Percentiles rank a stretch among this genome's conserved stretches.
Evolutionary conservation across 805 yeast species (phyloP).

Genomic region (Wickerhamiella spandovensis): DNA sequence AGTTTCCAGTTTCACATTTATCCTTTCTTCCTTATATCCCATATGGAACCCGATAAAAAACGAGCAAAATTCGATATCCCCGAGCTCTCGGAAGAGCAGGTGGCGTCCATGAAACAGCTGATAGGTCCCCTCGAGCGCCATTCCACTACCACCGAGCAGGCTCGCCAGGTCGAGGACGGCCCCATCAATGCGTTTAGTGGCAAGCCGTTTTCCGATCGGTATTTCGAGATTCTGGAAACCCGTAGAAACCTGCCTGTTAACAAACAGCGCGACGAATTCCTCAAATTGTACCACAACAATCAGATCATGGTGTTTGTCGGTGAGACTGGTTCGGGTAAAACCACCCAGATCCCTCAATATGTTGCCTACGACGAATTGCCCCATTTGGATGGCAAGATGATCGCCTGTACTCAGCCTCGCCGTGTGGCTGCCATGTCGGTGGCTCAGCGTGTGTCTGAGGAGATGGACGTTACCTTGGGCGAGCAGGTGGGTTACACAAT

Average conservation of each 20-base stretch:
- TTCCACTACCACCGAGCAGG: slow-evolving; percentile 24
- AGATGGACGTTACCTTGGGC: slow-evolving; percentile 87
- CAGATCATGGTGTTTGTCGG: slow-evolving; percentile 98
- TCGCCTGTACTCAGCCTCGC: slow-evolving; percentile 87
- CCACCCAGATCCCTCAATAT: slow-evolving; percentile 96
- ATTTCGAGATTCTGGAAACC: slow-evolving; percentile 60
- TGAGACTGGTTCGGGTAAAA: slow-evolving; percentile 98
- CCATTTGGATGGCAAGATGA: slow-evolving; percentile 66
- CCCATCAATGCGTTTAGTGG: slow-evolving; percentile 73
- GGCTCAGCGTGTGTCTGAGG: slow-evolving; percentile 94
- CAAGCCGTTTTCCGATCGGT: slow-evolving; percentile 42
- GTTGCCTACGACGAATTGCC: slow-evolving; percentile 88
- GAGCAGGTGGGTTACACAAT: slow-evolving; percentile 91
- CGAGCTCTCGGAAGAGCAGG: neutral
- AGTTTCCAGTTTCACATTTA: slow-evolving; percentile 18
- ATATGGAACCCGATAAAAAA: slow-evolving; percentile 2
- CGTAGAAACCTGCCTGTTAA: slow-evolving; percentile 90
- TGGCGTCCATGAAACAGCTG: slow-evolving; percentile 1
- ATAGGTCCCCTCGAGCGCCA: slow-evolving; percentile 14
- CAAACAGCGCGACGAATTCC: slow-evolving; percentile 80
- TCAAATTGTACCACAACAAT: slow-evolving; percentile 66
- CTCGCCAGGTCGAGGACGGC: slow-evolving; percentile 31
- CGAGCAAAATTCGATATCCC: neutral
- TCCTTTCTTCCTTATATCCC: slow-evolving; percentile 16
- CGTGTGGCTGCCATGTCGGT: slow-evolving; percentile 91